Conservation (phyloP, 176 grass and related monocot species). For the Rhynchospora tenuis region DNA sequence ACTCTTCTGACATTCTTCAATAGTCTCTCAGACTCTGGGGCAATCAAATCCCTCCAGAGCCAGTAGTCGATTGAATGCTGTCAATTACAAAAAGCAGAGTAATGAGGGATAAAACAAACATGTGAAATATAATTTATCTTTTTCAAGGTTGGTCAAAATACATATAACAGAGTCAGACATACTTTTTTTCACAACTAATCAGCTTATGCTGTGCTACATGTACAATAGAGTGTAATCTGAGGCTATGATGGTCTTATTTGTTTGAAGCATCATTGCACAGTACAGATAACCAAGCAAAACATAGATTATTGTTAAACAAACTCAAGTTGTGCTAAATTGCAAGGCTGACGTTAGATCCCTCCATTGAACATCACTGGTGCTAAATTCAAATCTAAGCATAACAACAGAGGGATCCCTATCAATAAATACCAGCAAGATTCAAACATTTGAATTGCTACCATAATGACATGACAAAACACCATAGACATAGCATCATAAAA, state of each 20-base stretch:
- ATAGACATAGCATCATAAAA: background rate
- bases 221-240: background rate
- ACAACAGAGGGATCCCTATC: background rate
- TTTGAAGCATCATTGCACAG: background rate
- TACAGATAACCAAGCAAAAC: background rate
- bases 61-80: conserved; percentile 99
- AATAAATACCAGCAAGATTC: background rate
- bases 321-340: background rate
- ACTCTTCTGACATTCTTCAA: conserved; percentile 78
- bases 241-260: background rate
- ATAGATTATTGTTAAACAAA: background rate
- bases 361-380: background rate
- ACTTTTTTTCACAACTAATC: background rate
- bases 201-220: background rate
- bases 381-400: background rate
- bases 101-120: conserved; percentile 17
- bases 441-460: background rate
- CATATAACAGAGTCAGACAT: background rate
- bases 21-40: conserved; percentile 63
- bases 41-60: conserved; percentile 95
- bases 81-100: background rate
- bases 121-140: background rate
- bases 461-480: background rate
- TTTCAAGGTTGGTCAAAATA: background rate
- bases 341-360: background rate